Percentiles rank a stretch among this genome's conserved stretches.
Evolutionary conservation across 805 yeast species (phyloP).

Genomic region (Yamadazyma nakazawae): DNA sequence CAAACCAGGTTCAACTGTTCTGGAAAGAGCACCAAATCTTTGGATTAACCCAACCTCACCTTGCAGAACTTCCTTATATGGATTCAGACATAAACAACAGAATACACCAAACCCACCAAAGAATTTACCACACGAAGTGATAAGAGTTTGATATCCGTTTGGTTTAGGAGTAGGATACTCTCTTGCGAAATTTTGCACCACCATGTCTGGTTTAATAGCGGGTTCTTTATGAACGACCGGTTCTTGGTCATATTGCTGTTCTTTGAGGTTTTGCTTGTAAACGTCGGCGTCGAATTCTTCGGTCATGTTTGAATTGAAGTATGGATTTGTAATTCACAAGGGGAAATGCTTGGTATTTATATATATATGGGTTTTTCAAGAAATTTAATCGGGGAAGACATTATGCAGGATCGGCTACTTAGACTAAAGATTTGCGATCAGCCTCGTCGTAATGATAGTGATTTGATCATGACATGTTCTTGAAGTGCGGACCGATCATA

Average conservation of each 20-base stretch:
- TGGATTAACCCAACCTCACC: slow-evolving; percentile 70
- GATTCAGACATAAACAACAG: slow-evolving; percentile 58
- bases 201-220: slow-evolving; percentile 37
- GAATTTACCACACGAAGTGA: slow-evolving; percentile 39
- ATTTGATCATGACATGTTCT: too few relatives aligned
- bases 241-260: neutral
- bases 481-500: too few relatives aligned
- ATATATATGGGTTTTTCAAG: neutral
- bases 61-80: slow-evolving; percentile 57
- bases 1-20: slow-evolving; percentile 68
- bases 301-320: slow-evolving; percentile 3
- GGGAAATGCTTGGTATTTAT: neutral
- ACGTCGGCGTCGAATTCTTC: slow-evolving; percentile 8
- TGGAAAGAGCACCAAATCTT: slow-evolving; percentile 60
- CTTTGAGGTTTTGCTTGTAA: slow-evolving; percentile 4
- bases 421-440: neutral
- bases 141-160: slow-evolving; percentile 40
- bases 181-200: slow-evolving; percentile 39
- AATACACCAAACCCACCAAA: slow-evolving; percentile 54
- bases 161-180: slow-evolving; percentile 37
- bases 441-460: too few relatives aligned
- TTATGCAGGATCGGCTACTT: neutral
- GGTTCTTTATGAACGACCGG: slow-evolving; percentile 22
- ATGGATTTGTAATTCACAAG: neutral
- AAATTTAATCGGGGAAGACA: neutral